phyloP scores from a whole-genome alignment of 2,329 filamentous ascomycete genomes.

The Ceratocystis alfenasii region DNA sequence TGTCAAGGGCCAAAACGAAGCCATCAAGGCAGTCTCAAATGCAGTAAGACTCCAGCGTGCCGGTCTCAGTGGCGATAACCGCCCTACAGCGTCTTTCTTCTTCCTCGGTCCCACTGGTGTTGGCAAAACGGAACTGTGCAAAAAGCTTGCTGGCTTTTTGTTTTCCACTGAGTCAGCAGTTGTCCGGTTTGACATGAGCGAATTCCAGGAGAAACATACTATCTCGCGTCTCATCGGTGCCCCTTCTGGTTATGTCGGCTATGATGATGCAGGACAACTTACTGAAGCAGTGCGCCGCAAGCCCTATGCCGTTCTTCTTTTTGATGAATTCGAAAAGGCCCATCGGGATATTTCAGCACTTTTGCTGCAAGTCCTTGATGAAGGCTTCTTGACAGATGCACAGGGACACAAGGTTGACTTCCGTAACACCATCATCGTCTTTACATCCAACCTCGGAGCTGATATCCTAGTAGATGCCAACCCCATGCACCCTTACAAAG shows the following conservation, averaged over 20 bases:
- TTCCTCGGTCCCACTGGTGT: conserved; percentile 94
- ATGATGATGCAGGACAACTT: conserved; percentile 90
- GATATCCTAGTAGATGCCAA: conserved; percentile 75
- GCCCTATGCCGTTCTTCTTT: conserved; percentile 85
- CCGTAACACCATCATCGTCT: conserved; percentile 87
- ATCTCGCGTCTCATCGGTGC: conserved; percentile 85
- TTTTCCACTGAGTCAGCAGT: conserved; percentile 89
- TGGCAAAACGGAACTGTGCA: conserved; percentile 94
- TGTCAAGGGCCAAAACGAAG: conserved; percentile 88
- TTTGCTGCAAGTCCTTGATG: conserved; percentile 85
- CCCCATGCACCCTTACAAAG: conserved; percentile 49
- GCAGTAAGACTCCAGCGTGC: conserved; percentile 90
- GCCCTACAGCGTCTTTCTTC: conserved; percentile 89
- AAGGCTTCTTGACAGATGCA: conserved; percentile 88
- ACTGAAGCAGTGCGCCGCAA: conserved; percentile 92
- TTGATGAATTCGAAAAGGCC: conserved; percentile 97
- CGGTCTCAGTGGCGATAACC: conserved; percentile 80
- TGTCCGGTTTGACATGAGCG: conserved; percentile 91
- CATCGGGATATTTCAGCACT: conserved; percentile 89
- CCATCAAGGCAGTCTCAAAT: conserved; percentile 78
- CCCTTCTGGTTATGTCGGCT: conserved; percentile 89
- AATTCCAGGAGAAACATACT: conserved; percentile 96
- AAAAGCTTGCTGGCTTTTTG: conserved; percentile 84
- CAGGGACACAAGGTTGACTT: conserved; percentile 97
- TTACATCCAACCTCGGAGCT: conserved; percentile 90